Evolutionary conservation across 441 rosid species (phyloP).

Genomic region (Aquilaria agallochum): DNA sequence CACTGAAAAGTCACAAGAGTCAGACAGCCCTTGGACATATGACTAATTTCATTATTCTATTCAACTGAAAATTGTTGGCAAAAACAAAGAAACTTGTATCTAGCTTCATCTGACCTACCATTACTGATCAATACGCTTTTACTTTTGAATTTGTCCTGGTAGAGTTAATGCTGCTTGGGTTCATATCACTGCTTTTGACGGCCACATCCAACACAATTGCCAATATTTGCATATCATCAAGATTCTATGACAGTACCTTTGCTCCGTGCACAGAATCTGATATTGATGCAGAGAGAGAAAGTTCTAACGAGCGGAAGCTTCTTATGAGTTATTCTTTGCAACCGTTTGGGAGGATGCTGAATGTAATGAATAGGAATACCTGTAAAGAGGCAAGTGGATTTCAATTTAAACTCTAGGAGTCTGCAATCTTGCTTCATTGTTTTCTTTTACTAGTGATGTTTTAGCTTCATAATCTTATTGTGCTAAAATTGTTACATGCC

Average conservation of each 20-base stretch:
- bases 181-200: constrained; percentile 85
- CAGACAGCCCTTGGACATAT: no score
- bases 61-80: no score
- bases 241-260: constrained; percentile 65
- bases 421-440: not conserved
- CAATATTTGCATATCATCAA: constrained; percentile 76
- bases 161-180: constrained; percentile 98
- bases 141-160: constrained; percentile 19
- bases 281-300: constrained; percentile 43
- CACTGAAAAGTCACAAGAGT: no score
- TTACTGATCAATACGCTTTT: not conserved
- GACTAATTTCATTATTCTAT: no score
- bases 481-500: not conserved
- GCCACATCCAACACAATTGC: constrained; percentile 78
- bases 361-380: constrained; percentile 34
- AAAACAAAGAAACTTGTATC: no score
- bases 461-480: not conserved
- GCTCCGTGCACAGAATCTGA: constrained; percentile 70
- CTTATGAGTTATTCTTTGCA: constrained; percentile 28
- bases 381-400: constrained; percentile 65
- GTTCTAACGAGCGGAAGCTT: constrained; percentile 48
- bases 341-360: constrained; percentile 50
- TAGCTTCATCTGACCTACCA: no score
- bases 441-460: not conserved
- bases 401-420: constrained; percentile 6